phyloP scores from a whole-genome alignment of 1,139 yeast genomes.

The Saccharomycopsis crataegensis region DNA sequence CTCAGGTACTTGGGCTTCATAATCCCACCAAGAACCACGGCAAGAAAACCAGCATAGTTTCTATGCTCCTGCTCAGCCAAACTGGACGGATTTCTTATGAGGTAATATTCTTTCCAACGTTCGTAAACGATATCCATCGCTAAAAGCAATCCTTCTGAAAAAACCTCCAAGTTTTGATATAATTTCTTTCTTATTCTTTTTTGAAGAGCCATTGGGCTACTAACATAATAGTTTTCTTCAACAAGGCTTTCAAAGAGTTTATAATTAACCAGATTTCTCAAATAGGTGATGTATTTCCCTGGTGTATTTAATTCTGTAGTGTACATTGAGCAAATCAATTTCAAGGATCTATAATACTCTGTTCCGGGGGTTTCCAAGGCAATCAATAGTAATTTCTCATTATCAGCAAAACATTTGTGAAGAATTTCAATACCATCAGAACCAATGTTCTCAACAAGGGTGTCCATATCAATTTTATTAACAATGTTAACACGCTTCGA shows the following conservation, averaged over 20 bases:
- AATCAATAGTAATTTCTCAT: conserved; percentile 43
- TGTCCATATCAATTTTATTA: conserved; percentile 23
- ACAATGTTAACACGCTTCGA: conserved; percentile 28
- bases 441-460: conserved; percentile 24
- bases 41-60: conserved; percentile 56
- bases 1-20: conserved; percentile 24
- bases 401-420: conserved; percentile 27
- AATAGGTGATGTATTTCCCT: conserved; percentile 27
- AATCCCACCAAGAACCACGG: conserved; percentile 44
- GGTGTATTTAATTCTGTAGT: conserved; percentile 32
- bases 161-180: conserved; percentile 43
- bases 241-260: conserved; percentile 45
- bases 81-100: conserved; percentile 24
- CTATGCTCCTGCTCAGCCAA: conserved; percentile 40
- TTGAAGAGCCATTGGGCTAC: conserved; percentile 73
- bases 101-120: conserved; percentile 37
- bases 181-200: conserved; percentile 53
- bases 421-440: conserved; percentile 22
- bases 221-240: conserved; percentile 53
- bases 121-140: conserved; percentile 57
- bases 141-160: conserved; percentile 52
- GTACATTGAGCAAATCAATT: conserved; percentile 41
- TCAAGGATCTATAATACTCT: conserved; percentile 47
- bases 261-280: conserved; percentile 32
- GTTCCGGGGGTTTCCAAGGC: conserved; percentile 51